Evolutionary conservation across 2,329 filamentous ascomycete genomes (phyloP).

Genomic region (Raffaelea albimanens): DNA sequence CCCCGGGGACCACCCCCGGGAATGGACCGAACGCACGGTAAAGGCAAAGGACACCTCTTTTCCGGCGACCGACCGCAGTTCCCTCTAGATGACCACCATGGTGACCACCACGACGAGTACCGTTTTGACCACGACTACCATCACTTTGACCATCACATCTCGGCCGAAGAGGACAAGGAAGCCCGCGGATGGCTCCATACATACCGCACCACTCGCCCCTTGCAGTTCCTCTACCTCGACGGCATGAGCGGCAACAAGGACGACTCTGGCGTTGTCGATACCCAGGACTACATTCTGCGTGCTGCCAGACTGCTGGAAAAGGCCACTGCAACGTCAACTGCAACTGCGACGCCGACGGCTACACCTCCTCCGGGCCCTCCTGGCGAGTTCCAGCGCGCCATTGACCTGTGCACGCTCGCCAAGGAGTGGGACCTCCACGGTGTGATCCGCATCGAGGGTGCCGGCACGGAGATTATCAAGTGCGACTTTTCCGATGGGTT

Average conservation of each 20-base stretch:
- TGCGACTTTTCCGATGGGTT: conserved; percentile 7
- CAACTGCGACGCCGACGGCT: neutral
- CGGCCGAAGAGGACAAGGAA: neutral
- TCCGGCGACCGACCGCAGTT: too few relatives aligned
- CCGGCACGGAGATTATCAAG: conserved; percentile 6
- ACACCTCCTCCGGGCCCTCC: conserved; percentile 2
- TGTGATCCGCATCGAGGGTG: conserved; percentile 4
- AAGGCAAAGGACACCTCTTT: too few relatives aligned
- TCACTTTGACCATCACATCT: neutral
- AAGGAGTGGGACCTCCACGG: conserved; percentile 2
- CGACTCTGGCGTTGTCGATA: conserved; percentile 55
- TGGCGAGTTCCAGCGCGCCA: conserved; percentile 6
- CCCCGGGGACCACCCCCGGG: too few relatives aligned
- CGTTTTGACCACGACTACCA: neutral
- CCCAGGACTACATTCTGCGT: conserved; percentile 46
- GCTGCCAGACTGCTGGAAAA: neutral
- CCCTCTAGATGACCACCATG: neutral
- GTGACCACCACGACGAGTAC: neutral
- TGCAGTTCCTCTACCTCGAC: conserved; percentile 59
- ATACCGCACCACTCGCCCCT: conserved; percentile 46
- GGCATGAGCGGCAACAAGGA: conserved; percentile 31
- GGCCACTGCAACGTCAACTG: neutral
- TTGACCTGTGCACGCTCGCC: neutral
- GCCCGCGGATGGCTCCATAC: conserved; percentile 57
- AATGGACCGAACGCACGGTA: too few relatives aligned